Evolutionary conservation across 352 stramenopile species (phyloP), one percentile per base, ranked within the genome.

Genomic region (Globisporangium parvum): DNA sequence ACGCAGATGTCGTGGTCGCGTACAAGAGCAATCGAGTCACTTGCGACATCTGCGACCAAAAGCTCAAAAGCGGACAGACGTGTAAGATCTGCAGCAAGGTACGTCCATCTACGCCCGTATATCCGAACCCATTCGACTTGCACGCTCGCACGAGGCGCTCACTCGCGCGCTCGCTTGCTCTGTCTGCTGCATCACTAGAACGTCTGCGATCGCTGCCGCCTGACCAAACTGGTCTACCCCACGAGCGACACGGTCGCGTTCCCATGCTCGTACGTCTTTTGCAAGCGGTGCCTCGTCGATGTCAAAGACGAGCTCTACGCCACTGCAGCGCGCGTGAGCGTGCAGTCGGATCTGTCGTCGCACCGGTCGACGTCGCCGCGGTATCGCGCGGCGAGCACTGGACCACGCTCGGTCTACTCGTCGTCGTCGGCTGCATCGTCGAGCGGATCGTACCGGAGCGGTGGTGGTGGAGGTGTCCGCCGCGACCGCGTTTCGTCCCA

Each of bases 1-100:
- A 60, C 62, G 79, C 74, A 45, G 71, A 85, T n/a, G 62, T 80
- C 40, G 74, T 87, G 50, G 69, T 74, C 44, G 65, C 72, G 28
- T 76, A 53, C 15, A 54, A 74, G 8, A 42, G 2, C 46, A 73
- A 59, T 23, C 71, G 63, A 53, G 83, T 84, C 51, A 67, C 63
- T 23, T 85, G 77, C 39, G 75, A 85, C 52, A 80, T 84, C 55
- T 87, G 75, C 47, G 69, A 85, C 56, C 71, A 70, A 40, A 83
- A 80, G 59, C 65, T 87, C 33, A 84, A 84, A 46, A 62, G 57
- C 12, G 69, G 69, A 24, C 69, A 85, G 54, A 75, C 73, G 56
- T 87, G 77, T 66, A 85, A 85, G 61, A 78, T 76, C 51, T 87
- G 77, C 28, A 68, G 77, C 57, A 85, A 85, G 57, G 62, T 68